Conservation (phyloP, 2,329 filamentous ascomycete genomes). For the Emmonsia crescens region DNA sequence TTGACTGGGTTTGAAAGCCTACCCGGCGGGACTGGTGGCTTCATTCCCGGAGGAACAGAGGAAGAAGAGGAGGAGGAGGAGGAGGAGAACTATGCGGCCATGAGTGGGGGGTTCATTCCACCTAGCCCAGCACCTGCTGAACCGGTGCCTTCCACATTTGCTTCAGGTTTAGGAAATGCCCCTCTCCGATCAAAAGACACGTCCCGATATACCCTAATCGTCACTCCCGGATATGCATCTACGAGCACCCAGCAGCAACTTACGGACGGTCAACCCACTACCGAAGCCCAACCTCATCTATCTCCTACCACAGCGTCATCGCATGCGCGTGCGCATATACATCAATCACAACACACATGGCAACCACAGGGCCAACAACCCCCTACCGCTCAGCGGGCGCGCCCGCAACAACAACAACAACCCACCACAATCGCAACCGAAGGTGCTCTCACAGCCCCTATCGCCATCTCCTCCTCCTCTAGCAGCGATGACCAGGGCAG, state of each 20-base stretch:
- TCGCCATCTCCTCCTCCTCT: slow-evolving; percentile 20
- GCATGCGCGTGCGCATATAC: neutral
- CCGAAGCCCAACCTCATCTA: neutral
- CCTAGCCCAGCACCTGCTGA: neutral
- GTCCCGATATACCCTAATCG: neutral
- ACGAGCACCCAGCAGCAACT: neutral
- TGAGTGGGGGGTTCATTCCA: slow-evolving; percentile 14
- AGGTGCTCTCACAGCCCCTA: slow-evolving; percentile 17
- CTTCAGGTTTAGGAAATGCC: neutral
- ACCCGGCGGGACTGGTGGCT: slow-evolving; percentile 9
- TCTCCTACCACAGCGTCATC: neutral
- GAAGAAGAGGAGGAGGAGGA: slow-evolving; percentile 8
- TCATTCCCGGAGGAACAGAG: slow-evolving; percentile 16
- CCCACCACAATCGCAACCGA: neutral
- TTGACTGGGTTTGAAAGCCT: slow-evolving; percentile 12
- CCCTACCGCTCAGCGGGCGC: neutral
- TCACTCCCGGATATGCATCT: neutral
- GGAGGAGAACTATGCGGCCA: neutral
- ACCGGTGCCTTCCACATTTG: neutral
- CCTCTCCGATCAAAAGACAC: neutral
- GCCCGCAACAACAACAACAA: neutral
- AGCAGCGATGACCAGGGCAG: slow-evolving; percentile 18
- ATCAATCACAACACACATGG: neutral
- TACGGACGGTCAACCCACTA: neutral
- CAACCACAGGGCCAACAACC: neutral